These are phyloP conservation scores for Hymenoscyphus albidus DNA, from an alignment of 2,329 filamentous ascomycete genomes.

Conservation along the genomic window DNA sequence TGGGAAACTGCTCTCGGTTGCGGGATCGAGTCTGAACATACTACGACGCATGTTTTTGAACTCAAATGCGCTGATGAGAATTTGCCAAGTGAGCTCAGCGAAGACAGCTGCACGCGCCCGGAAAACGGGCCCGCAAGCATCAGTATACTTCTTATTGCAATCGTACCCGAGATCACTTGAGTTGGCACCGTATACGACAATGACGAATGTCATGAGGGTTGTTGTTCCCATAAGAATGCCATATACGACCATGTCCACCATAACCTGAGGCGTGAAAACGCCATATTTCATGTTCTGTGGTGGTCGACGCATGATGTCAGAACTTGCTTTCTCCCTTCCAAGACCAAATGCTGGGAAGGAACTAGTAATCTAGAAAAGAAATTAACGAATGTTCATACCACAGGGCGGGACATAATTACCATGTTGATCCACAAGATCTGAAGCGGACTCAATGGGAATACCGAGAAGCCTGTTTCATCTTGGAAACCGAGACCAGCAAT, in stretches of 20 bases:
- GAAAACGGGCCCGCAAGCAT: constrained; percentile 50
- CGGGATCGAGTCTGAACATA: constrained; percentile 54
- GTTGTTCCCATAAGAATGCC: constrained; percentile 48
- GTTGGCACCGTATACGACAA: constrained; percentile 49
- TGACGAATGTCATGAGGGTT: constrained; percentile 47
- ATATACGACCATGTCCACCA: constrained; percentile 52
- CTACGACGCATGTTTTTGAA: constrained; percentile 54
- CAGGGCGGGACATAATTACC: constrained; percentile 24
- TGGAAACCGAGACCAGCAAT: constrained; percentile 58
- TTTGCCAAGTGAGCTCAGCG: constrained; percentile 52
- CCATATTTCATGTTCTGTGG: constrained; percentile 48
- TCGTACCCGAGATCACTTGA: constrained; percentile 48
- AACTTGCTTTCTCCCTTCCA: constrained; percentile 51
- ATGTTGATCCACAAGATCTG: constrained; percentile 63
- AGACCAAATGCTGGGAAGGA: constrained; percentile 58
- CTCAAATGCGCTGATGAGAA: constrained; percentile 55
- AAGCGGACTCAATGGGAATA: constrained; percentile 55
- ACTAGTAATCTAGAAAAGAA: constrained; percentile 42
- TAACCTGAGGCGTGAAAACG: constrained; percentile 49
- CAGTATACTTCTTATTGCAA: constrained; percentile 49
- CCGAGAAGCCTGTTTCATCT: constrained; percentile 47
- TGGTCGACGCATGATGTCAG: constrained; percentile 51
- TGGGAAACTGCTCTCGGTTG: constrained; percentile 36
- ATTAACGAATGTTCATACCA: not conserved
- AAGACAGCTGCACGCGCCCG: constrained; percentile 53